phyloP scores from a whole-genome alignment of 1,139 yeast genomes.

The Pichia terricola region DNA sequence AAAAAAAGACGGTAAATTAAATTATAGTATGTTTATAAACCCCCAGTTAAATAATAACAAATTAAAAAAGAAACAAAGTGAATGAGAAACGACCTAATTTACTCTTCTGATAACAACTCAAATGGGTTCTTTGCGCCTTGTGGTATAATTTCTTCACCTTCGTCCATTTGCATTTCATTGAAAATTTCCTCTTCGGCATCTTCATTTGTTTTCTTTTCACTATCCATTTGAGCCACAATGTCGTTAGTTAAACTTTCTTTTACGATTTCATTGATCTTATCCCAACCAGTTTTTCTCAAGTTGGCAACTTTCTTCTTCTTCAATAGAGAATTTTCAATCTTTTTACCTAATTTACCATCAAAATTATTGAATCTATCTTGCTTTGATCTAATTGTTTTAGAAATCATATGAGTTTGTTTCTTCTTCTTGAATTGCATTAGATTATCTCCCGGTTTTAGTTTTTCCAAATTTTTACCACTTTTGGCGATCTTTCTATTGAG shows the following conservation, averaged over 20 bases:
- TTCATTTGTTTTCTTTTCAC: slow-evolving; percentile 27
- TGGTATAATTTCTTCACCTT: slow-evolving; percentile 14
- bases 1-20: no score
- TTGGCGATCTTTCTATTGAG: slow-evolving; percentile 43
- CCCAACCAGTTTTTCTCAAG: slow-evolving; percentile 68
- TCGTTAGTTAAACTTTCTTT: slow-evolving; percentile 11
- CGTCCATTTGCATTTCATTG: slow-evolving; percentile 22
- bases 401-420: slow-evolving; percentile 26
- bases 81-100: background rate
- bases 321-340: slow-evolving; percentile 54
- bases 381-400: slow-evolving; percentile 30
- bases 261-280: slow-evolving; percentile 41
- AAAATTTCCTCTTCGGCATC: slow-evolving; percentile 19
- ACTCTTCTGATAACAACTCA: slow-evolving; percentile 40
- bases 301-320: slow-evolving; percentile 53
- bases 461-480: slow-evolving; percentile 24
- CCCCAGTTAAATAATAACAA: no score
- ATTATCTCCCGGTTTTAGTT: slow-evolving; percentile 24
- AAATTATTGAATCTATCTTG: slow-evolving; percentile 42
- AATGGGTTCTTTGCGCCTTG: slow-evolving; percentile 31
- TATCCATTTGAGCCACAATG: slow-evolving; percentile 10
- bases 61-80: background rate
- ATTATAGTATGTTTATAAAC: no score
- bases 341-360: slow-evolving; percentile 47
- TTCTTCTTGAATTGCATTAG: slow-evolving; percentile 24